Conservation (phyloP, 2,329 filamentous ascomycete species). For the Ophiostoma perfectum region DNA sequence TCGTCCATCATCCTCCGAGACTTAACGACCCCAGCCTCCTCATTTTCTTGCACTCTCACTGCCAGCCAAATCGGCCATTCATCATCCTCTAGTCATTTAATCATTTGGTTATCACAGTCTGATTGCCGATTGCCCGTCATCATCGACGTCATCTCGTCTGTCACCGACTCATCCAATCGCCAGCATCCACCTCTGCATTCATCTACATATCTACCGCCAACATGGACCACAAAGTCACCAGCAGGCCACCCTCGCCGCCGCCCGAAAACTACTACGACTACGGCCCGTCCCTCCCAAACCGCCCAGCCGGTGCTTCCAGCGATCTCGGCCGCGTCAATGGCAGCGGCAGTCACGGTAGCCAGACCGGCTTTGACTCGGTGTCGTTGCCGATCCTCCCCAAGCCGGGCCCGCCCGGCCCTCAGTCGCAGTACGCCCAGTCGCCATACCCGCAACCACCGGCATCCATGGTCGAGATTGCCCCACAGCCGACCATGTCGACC, state of each 20-base stretch:
- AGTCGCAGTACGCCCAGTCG: not conserved
- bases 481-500: slow-evolving; percentile 26
- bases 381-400: slow-evolving; percentile 2
- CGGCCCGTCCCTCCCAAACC: not conserved
- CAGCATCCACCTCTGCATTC: too few species aligned
- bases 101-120: not conserved
- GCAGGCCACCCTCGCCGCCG: not conserved
- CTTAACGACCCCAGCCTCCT: slow-evolving; percentile 4
- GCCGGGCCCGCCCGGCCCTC: not conserved
- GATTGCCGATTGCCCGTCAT: not conserved
- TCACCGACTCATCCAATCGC: not conserved
- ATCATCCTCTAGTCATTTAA: not conserved
- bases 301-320: not conserved
- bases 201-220: not conserved
- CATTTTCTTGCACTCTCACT: not conserved
- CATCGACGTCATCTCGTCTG: not conserved
- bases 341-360: not conserved
- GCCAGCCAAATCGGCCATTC: not conserved
- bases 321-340: not conserved
- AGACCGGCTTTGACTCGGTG: not conserved
- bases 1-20: not conserved
- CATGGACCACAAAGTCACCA: not conserved
- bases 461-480: slow-evolving; percentile 24
- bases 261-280: slow-evolving; percentile 2
- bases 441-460: slow-evolving; percentile 9